Base-by-base conservation (phyloP, 257 asterid genomes). In the Salvia miltiorrhiza region DNA sequence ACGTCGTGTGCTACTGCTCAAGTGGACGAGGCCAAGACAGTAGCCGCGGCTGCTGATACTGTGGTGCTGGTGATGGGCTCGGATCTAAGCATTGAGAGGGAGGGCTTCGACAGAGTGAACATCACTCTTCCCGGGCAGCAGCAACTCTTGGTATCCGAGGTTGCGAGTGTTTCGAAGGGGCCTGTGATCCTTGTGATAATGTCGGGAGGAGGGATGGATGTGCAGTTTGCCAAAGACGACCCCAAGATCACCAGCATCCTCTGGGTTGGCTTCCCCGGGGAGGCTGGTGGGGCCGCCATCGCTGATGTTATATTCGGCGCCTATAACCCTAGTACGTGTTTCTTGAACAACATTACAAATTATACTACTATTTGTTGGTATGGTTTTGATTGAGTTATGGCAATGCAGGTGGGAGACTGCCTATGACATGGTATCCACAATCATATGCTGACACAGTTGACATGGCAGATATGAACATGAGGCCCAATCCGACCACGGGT, bases 341-440 rank as follows among this genome's bases (percentile, higher is more conserved):
- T n/a, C n/a, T n/a, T n/a, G n/a, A n/a, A n/a, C n/a, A n/a, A n/a
- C n/a, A n/a, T n/a, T n/a, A n/a, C n/a, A n/a, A n/a, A n/a, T n/a
- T n/a, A n/a, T n/a, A n/a, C n/a, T n/a, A n/a, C n/a, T n/a, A n/a
- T n/a, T n/a, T n/a, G n/a, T n/a, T n/a, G n/a, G n/a, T n/a, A n/a
- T n/a, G n/a, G n/a, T n/a, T n/a, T n/a, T 4, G 33, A 5, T n/a
- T n/a, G n/a, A 30, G 33, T 30, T 3, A 30, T 28, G 5, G 32
- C 17, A 23, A 21, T 73, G 79, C 53, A 86, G 96, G 96, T 72
- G 97, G 99, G 54, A 84, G 86, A 65, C 79, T 93, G 8, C 97
- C 98, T 0, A 86, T 88, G 96, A 93, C 98, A 64, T 93, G 98
- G 98, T 93, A 93, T 57, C 98, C 97, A 1, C 85, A 91, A 12